Base-by-base conservation (phyloP, 2,329 filamentous ascomycete genomes). In the Ophiocordyceps unilateralis region DNA sequence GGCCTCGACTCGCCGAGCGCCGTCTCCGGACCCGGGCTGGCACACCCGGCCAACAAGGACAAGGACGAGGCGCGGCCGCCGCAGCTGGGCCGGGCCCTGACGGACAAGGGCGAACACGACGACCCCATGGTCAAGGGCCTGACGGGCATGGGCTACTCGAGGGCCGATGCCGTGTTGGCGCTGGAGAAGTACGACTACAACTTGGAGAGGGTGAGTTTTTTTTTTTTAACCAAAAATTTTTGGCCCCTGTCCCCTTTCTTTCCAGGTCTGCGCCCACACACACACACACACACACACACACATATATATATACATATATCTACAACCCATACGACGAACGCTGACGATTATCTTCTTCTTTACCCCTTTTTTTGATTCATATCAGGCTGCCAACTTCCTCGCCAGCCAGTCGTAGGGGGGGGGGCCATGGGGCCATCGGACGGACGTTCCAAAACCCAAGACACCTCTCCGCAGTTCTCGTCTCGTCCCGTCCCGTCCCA, bases 131-230 rank as follows among this genome's bases (percentile, higher is more conserved):
- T 96, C 50, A 93, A 93, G 68, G 80, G 87, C 51, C 61, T 96
- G 55, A 93, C 85, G 1, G 72, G 76, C 10, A 94, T 96, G 87
- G 89, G 89, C 1, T 96, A 93, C 57, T 64, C 76, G 5, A 72
- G 89, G 24, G 66, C 69, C 8, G 78, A 84, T 41, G 83, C 86
- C 15, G 65, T 95, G 30, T 69, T 70, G 41, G 89, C 91, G 21
- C 65, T 96, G 57, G 89, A 96, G 68, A 88, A 89, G 60, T 94
- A 83, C 58, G 87, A 96, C 64, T 95, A 96, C 63, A 91, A 95
- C 60, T 72, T 95, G 58, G 87, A 94, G 63, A 86, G 84, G 76
- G 89, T 94, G 65, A 65, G 78, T 67, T 23, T 14, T 34, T 30
- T 19, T 17, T 20, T 17, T 19, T 37, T 37, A 17, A 15, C 2